Evolutionary conservation across 2,329 filamentous ascomycete genomes (phyloP), one percentile per base, ranked within the genome.

Genomic region (Dactylellina leptospora): DNA sequence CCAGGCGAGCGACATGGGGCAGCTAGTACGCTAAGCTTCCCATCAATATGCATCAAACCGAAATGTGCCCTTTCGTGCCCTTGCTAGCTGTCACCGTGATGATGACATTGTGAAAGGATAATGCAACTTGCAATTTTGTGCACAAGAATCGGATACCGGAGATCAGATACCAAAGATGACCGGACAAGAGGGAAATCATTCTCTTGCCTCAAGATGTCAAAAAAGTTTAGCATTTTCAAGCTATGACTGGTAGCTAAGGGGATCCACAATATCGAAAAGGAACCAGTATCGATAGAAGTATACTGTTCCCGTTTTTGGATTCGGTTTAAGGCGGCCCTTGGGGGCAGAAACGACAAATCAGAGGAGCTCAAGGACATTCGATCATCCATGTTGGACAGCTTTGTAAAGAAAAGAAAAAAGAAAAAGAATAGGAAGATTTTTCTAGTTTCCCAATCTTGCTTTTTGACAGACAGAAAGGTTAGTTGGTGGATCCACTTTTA

Each of bases 1-100:
- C 68, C 68, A 72, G 59, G 68, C 68, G 68, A 72, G 68, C 51
- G 68, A 72, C 68, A 72, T 59, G 68, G 68, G 55, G 53, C 59
- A 36, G 53, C 45, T 51, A 54, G 53, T 50, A 58, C 53, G 59
- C 51, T 64, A 50, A 51, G 51, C 50, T 72, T 16, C 16, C 51
- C 58, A 58, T 56, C 44, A 60, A 45, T 40, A 62, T 60, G 63
- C 54, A 47, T 47, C 62, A 68, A 68, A 55, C 60, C 42, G 60
- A 36, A 56, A 22, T 55, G 27, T 64, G 40, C 50, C 36, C 42
- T 55, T 36, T 44, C 27, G 20, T 27, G 48, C 48, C 33, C 48
- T 20, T 38, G 60, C 20, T 64, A 27, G 50, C 42, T 56, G 50
- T 55, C 50, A 56, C 38, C 22, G 20, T 38, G 9, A 58, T 66